phyloP scores from a whole-genome alignment of 305 asterid genomes.

The Fraxinus albicans region DNA sequence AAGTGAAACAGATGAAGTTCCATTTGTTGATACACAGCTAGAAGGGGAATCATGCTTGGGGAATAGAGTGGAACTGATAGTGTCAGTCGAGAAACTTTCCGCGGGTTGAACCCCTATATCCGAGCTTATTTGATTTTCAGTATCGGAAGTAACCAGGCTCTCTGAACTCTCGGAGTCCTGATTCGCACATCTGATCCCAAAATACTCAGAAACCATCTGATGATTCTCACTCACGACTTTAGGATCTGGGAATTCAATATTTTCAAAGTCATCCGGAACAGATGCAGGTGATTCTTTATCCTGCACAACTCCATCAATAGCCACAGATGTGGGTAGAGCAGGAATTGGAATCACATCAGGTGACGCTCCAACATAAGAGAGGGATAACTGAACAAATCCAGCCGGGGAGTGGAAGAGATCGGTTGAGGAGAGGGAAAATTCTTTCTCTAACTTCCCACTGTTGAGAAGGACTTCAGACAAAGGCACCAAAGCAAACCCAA shows the following conservation, averaged over 20 bases:
- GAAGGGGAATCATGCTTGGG: constrained; percentile 39
- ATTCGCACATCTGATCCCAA: constrained; percentile 52
- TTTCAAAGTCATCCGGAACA: constrained; percentile 51
- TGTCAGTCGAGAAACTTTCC: constrained; percentile 26
- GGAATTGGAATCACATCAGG: constrained; percentile 74
- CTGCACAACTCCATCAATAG: constrained; percentile 28
- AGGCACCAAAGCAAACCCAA: constrained; percentile 92
- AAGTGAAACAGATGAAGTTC: constrained; percentile 34
- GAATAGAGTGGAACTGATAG: constrained; percentile 2
- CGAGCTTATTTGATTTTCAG: constrained; percentile 48
- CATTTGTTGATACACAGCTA: constrained; percentile 42
- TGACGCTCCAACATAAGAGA: constrained; percentile 56
- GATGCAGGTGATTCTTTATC: constrained; percentile 43
- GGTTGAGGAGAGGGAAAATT: constrained; percentile 84
- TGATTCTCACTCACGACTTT: constrained; percentile 72
- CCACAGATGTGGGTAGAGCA: constrained; percentile 37
- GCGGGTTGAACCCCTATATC: constrained; percentile 40
- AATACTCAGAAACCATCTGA: constrained; percentile 84
- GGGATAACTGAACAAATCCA: constrained; percentile 77
- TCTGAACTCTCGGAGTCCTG: constrained; percentile 60
- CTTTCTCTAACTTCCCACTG: constrained; percentile 71
- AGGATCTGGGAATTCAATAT: constrained; percentile 95
- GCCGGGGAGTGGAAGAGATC: constrained; percentile 99
- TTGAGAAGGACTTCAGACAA: constrained; percentile 64
- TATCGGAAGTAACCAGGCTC: constrained; percentile 52